A percentile compares a stretch with the other conserved stretches of the same genome.
phyloP scores from a whole-genome alignment of 2,329 filamentous ascomycete species.

The Rhynchosporium agropyri region DNA sequence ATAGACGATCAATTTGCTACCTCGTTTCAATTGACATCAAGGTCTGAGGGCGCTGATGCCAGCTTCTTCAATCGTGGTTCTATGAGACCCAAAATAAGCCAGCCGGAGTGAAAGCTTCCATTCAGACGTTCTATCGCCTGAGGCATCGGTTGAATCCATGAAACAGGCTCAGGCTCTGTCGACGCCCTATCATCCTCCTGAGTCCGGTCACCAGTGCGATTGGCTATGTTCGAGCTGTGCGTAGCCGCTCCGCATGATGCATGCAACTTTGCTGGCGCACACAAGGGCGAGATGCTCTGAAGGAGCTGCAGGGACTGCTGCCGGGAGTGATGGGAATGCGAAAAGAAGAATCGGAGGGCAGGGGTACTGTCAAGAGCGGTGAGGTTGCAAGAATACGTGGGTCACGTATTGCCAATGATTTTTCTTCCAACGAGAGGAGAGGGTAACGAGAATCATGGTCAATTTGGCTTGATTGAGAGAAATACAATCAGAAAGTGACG shows the following conservation, averaged over 20 bases:
- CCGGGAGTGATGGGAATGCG: constrained; percentile 37
- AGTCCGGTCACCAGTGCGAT: constrained; percentile 29
- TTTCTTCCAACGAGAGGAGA: constrained; percentile 26
- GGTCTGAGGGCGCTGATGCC: constrained; percentile 16
- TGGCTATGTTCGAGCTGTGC: constrained; percentile 38
- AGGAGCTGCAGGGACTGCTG: constrained; percentile 41
- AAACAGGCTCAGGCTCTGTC: constrained; percentile 38
- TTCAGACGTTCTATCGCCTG: constrained; percentile 16
- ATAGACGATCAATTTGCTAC: constrained; percentile 17
- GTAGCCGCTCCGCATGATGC: constrained; percentile 42
- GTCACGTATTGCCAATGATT: constrained; percentile 42
- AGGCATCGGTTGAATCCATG: constrained; percentile 31
- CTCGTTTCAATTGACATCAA: constrained; percentile 4
- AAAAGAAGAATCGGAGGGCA: constrained; percentile 21
- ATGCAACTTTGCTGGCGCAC: constrained; percentile 41
- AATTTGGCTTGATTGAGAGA: constrained; percentile 24
- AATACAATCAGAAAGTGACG: constrained; percentile 16
- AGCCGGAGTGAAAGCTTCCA: constrained; percentile 22
- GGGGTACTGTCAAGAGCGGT: constrained; percentile 35
- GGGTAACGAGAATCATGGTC: constrained; percentile 35
- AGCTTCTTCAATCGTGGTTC: background rate
- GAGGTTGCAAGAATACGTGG: constrained; percentile 40
- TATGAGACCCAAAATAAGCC: background rate
- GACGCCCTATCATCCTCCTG: constrained; percentile 30
- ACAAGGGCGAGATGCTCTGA: constrained; percentile 36